Conservation (phyloP, 768 basidiomycete genomes). For the Astraeus odoratus region DNA sequence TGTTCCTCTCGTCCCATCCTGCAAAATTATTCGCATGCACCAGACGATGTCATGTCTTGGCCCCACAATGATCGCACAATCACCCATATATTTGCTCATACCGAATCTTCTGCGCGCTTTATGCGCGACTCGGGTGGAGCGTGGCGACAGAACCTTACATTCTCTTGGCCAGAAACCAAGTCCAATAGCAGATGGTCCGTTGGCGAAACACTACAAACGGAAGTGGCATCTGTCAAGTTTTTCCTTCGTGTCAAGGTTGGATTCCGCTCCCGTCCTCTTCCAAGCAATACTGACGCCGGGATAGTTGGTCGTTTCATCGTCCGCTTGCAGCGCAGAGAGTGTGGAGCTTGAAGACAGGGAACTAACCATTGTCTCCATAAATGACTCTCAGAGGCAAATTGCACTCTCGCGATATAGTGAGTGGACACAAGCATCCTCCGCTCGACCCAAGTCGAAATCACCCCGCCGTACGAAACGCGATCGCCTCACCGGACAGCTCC, state of each 20-base stretch:
- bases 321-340: constrained; percentile 47
- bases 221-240: constrained; percentile 60
- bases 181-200: constrained; percentile 70
- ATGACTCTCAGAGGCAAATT: constrained; percentile 58
- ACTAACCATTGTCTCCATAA: constrained; percentile 60
- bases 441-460: constrained; percentile 51
- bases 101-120: constrained; percentile 56
- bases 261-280: constrained; percentile 6
- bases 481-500: constrained; percentile 20
- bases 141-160: constrained; percentile 57
- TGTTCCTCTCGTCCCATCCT: constrained; percentile 23
- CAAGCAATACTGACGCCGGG: constrained; percentile 7
- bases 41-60: constrained; percentile 9
- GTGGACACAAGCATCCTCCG: constrained; percentile 17
- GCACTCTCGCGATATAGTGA: constrained; percentile 58
- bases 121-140: constrained; percentile 48
- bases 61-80: constrained; percentile 25
- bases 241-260: constrained; percentile 63
- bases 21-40: constrained; percentile 6
- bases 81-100: constrained; percentile 47
- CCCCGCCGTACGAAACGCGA: constrained; percentile 40
- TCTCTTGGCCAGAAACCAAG: constrained; percentile 68
- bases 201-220: constrained; percentile 68
- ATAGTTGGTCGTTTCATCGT: constrained; percentile 42
- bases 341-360: constrained; percentile 67